phyloP scores from a whole-genome alignment of 257 asterid species.

The Knoxia roxburghii region DNA sequence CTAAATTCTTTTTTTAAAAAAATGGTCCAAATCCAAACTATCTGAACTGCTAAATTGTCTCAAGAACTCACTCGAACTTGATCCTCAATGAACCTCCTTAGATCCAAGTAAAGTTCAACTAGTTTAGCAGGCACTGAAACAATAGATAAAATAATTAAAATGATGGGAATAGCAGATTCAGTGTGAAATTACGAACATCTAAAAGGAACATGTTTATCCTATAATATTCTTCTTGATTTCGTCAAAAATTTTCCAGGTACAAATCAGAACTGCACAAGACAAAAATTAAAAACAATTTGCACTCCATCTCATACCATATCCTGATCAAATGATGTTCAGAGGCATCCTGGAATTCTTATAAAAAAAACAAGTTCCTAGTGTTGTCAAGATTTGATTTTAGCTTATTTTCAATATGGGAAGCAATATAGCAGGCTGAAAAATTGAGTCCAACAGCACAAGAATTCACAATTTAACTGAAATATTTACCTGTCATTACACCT shows the following conservation, averaged over 20 bases:
- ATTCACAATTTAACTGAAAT: neutral
- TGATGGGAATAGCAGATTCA: neutral
- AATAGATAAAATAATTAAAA: slow-evolving; percentile 16
- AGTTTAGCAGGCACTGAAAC: slow-evolving; percentile 70
- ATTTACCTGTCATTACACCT: slow-evolving; percentile 65
- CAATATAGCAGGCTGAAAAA: neutral
- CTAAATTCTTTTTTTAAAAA: neutral
- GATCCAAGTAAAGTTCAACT: slow-evolving; percentile 61
- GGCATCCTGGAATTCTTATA: neutral
- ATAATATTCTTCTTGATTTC: neutral
- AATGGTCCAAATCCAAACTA: neutral
- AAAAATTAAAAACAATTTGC: neutral
- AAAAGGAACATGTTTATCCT: neutral
- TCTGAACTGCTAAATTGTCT: slow-evolving; percentile 11
- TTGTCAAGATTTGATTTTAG: neutral
- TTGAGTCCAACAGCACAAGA: neutral
- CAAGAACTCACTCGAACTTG: slow-evolving; percentile 60
- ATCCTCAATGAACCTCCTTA: slow-evolving; percentile 71
- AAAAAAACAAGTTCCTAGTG: no score
- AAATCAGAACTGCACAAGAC: no score
- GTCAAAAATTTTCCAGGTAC: neutral
- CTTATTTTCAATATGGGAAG: neutral
- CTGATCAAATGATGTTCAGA: neutral
- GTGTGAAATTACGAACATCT: neutral
- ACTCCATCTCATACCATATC: neutral